These are phyloP conservation scores for Lentinula aciculospora DNA, from an alignment of 768 basidiomycete species.

Conservation along the genomic window DNA sequence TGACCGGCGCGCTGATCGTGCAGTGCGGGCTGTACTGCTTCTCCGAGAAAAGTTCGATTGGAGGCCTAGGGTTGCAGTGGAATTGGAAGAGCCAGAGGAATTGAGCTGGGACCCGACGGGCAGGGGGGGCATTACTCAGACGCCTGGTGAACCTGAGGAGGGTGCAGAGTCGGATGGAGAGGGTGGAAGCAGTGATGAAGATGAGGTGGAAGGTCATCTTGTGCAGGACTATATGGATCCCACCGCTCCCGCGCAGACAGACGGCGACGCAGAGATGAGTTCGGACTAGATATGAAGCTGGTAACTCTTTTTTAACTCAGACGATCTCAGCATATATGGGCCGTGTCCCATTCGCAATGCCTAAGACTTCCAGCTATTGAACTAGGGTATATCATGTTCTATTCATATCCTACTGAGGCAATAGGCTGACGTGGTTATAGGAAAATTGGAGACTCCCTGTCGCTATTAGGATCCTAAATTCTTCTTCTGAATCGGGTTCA, in stretches of 20 bases:
- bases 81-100: slow-evolving; percentile 76
- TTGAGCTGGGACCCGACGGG: slow-evolving; percentile 57
- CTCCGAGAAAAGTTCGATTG: slow-evolving; percentile 77
- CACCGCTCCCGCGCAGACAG: slow-evolving; percentile 7
- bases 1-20: slow-evolving; percentile 71
- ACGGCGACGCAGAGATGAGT: slow-evolving; percentile 1
- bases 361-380: too few relatives aligned
- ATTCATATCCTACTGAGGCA: too few relatives aligned
- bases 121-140: not conserved
- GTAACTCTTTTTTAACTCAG: too few relatives aligned
- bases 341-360: too few relatives aligned
- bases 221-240: slow-evolving; percentile 24
- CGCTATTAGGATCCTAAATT: too few relatives aligned
- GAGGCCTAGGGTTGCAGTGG: slow-evolving; percentile 75
- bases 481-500: too few relatives aligned
- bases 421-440: too few relatives aligned
- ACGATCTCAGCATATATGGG: too few relatives aligned
- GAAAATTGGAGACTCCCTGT: too few relatives aligned
- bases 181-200: slow-evolving; percentile 31
- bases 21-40: slow-evolving; percentile 74
- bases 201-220: slow-evolving; percentile 30
- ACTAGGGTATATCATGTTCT: too few relatives aligned
- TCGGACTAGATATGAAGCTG: too few relatives aligned
- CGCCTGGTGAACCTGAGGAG: slow-evolving; percentile 10
- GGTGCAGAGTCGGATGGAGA: slow-evolving; percentile 10